These are phyloP conservation scores for Geum urbanum DNA, from an alignment of 306 rosid species.

Conservation along the genomic window DNA sequence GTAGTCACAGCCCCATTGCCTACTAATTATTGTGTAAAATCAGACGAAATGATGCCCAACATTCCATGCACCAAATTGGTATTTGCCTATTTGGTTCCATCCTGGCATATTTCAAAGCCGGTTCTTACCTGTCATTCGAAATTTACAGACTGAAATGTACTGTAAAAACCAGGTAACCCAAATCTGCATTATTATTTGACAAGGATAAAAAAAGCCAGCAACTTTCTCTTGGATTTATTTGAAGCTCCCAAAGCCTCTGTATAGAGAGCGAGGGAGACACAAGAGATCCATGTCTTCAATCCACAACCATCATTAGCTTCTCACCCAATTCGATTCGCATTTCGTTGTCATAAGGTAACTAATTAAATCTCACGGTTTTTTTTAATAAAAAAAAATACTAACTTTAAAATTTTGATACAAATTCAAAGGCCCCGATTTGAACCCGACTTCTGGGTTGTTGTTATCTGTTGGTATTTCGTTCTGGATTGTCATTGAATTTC, in stretches of 20 bases:
- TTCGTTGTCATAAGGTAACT: slow-evolving; percentile 35
- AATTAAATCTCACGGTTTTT: slow-evolving; percentile 38
- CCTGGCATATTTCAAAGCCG: no score
- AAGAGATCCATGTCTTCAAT: slow-evolving; percentile 53
- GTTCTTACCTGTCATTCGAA: neutral
- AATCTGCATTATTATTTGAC: slow-evolving; percentile 5
- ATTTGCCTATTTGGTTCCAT: no score
- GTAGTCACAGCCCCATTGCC: no score
- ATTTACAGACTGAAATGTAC: neutral
- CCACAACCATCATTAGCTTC: slow-evolving; percentile 16
- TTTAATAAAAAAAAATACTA: neutral
- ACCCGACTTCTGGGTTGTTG: slow-evolving; percentile 33
- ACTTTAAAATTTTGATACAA: slow-evolving; percentile 6
- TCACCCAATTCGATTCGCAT: slow-evolving; percentile 28
- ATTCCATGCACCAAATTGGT: no score
- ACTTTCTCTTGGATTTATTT: slow-evolving; percentile 29
- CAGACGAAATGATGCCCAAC: no score
- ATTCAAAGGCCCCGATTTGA: slow-evolving; percentile 26
- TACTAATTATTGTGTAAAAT: no score
- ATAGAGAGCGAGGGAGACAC: slow-evolving; percentile 26
- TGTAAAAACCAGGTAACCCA: neutral
- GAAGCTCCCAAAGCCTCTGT: slow-evolving; percentile 33
- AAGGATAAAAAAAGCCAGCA: neutral
- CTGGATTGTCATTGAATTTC: slow-evolving; percentile 22
- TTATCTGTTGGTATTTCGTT: slow-evolving; percentile 26